phyloP scores from a whole-genome alignment of 257 asterid genomes.

The Jaltomata sinuosa region DNA sequence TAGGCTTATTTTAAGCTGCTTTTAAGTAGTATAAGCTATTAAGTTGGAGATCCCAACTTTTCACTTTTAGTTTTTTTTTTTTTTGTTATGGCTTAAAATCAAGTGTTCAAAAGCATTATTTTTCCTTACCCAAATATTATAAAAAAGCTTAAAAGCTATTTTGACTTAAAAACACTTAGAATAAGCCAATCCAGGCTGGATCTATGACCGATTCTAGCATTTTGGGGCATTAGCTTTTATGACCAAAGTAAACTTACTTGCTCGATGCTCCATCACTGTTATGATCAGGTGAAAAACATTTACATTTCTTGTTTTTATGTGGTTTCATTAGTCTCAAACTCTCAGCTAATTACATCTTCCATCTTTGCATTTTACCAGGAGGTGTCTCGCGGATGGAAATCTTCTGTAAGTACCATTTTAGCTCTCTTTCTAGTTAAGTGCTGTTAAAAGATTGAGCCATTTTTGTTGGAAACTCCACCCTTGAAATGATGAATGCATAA shows the following conservation, averaged over 20 bases:
- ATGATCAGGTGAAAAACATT: neutral
- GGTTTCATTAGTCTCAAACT: neutral
- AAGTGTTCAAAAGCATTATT: too few relatives aligned
- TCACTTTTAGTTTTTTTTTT: too few relatives aligned
- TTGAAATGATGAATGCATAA: neutral
- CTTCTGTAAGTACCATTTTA: constrained; percentile 59
- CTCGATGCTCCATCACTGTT: neutral
- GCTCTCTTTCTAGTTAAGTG: neutral
- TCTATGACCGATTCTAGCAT: neutral
- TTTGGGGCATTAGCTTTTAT: neutral
- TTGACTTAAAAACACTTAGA: too few relatives aligned
- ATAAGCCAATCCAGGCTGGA: too few relatives aligned
- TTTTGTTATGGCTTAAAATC: too few relatives aligned
- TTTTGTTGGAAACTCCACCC: neutral
- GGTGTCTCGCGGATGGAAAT: constrained; percentile 76
- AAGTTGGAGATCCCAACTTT: too few relatives aligned
- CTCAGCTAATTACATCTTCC: constrained; percentile 8
- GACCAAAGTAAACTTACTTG: neutral
- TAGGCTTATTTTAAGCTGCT: too few relatives aligned
- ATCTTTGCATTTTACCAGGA: constrained; percentile 33
- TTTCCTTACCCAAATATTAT: too few relatives aligned
- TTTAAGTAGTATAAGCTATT: too few relatives aligned
- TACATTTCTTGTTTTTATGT: neutral
- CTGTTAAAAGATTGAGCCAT: neutral
- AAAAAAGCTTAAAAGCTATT: too few relatives aligned